Conservation (phyloP, 2,329 filamentous ascomycete species). For the Plenodomus biglobosus region DNA sequence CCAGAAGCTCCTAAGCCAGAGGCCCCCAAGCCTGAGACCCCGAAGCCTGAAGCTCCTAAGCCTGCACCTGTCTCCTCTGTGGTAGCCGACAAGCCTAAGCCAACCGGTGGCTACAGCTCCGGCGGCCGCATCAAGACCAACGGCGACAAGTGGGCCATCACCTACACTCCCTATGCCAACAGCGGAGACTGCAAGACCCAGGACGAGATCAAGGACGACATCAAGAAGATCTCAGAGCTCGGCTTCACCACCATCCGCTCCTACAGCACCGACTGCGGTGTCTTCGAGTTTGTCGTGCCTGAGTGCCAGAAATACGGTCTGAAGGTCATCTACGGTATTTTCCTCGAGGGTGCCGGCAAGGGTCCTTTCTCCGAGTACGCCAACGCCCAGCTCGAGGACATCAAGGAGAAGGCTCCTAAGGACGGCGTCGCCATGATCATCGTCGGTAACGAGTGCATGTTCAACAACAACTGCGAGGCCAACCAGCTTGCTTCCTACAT, state of each 20-base stretch:
- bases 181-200: conserved; percentile 49
- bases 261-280: conserved; percentile 90
- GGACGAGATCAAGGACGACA: conserved; percentile 44
- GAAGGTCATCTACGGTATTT: conserved; percentile 84
- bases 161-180: conserved; percentile 52
- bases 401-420: conserved; percentile 69
- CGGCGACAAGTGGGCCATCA: conserved; percentile 52
- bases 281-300: conserved; percentile 71
- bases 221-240: conserved; percentile 47
- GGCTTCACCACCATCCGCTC: conserved; percentile 70
- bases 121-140: conserved; percentile 43
- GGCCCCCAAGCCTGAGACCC: neutral
- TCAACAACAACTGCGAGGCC: conserved; percentile 69
- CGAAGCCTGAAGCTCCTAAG: neutral
- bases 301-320: conserved; percentile 68
- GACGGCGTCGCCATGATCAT: conserved; percentile 77
- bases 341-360: conserved; percentile 65
- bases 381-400: conserved; percentile 70
- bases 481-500: conserved; percentile 71
- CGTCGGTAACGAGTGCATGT: conserved; percentile 88
- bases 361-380: conserved; percentile 55
- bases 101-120: conserved; percentile 27
- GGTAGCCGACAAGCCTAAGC: conserved; percentile 31
- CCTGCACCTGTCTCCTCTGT: conserved; percentile 10
- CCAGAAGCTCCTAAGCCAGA: conserved; percentile 3